These are phyloP conservation scores for Xylaria sp. DNA, from an alignment of 2,329 filamentous ascomycete species.

Conservation along the genomic window DNA sequence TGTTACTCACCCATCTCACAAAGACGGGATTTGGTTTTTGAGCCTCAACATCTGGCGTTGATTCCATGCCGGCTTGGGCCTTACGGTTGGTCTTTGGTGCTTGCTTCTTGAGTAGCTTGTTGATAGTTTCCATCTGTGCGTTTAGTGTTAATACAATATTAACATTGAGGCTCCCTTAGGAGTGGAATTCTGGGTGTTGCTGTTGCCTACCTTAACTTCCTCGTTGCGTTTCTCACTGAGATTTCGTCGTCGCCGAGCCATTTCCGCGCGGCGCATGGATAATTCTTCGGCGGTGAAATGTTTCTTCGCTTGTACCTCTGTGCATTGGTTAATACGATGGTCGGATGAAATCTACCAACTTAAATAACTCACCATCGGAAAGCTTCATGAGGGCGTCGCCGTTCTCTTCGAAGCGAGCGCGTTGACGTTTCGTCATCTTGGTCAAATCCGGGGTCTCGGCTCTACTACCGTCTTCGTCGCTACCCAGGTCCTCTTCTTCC, in stretches of 20 bases:
- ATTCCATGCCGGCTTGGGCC: slow-evolving; percentile 59
- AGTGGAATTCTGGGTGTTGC: not conserved
- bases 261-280: slow-evolving; percentile 70
- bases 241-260: slow-evolving; percentile 70
- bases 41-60: slow-evolving; percentile 59
- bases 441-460: slow-evolving; percentile 65
- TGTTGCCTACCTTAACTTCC: slow-evolving; percentile 68
- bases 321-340: slow-evolving; percentile 15
- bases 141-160: slow-evolving; percentile 22
- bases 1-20: slow-evolving; percentile 77
- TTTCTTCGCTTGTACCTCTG: slow-evolving; percentile 73
- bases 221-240: slow-evolving; percentile 73
- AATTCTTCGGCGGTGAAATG: slow-evolving; percentile 70
- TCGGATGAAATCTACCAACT: not conserved
- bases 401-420: slow-evolving; percentile 67
- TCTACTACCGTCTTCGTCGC: slow-evolving; percentile 59
- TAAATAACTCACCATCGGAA: slow-evolving; percentile 63
- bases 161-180: not conserved
- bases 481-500: slow-evolving; percentile 56
- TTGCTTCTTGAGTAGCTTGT: slow-evolving; percentile 88
- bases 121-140: slow-evolving; percentile 85
- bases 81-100: slow-evolving; percentile 77
- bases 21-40: slow-evolving; percentile 69
- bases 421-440: slow-evolving; percentile 71
- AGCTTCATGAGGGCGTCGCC: slow-evolving; percentile 66